Evolutionary conservation across 257 asterid genomes (phyloP).

Genomic region (Przewalskia tangutica): DNA sequence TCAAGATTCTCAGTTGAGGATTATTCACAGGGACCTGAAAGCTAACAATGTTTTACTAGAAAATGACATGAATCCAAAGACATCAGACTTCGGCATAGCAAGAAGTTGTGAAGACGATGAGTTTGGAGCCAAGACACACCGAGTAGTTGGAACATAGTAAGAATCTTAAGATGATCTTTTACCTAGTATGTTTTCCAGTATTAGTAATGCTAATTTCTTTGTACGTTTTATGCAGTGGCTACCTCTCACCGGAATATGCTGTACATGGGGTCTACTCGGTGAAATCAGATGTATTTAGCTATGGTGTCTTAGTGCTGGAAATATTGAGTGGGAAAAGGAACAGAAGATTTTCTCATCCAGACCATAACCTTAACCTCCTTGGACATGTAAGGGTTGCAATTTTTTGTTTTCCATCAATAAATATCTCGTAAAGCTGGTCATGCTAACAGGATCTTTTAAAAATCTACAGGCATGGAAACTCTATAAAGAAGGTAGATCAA

Average conservation of each 20-base stretch:
- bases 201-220: not conserved
- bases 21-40: slow-evolving; percentile 28
- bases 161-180: slow-evolving; percentile 3
- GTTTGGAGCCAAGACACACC: slow-evolving; percentile 26
- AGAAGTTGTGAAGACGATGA: slow-evolving; percentile 23
- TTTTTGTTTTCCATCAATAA: not conserved
- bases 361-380: slow-evolving; percentile 21
- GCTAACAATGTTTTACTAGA: slow-evolving; percentile 25
- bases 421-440: not conserved
- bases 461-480: slow-evolving; percentile 22
- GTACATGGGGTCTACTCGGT: slow-evolving; percentile 23
- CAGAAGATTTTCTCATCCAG: slow-evolving; percentile 14
- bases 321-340: slow-evolving; percentile 19
- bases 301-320: slow-evolving; percentile 23
- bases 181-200: not conserved
- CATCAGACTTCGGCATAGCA: slow-evolving; percentile 28
- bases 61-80: slow-evolving; percentile 27
- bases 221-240: slow-evolving; percentile 16
- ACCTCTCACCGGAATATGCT: slow-evolving; percentile 30
- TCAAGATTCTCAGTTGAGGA: slow-evolving; percentile 29
- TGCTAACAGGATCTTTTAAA: no score
- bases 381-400: slow-evolving; percentile 19
- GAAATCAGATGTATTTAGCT: slow-evolving; percentile 28
- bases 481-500: slow-evolving; percentile 15
- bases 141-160: slow-evolving; percentile 32